Base-by-base conservation (phyloP, 2,329 filamentous ascomycete genomes). In the Pseudogymnoascus sp. region DNA sequence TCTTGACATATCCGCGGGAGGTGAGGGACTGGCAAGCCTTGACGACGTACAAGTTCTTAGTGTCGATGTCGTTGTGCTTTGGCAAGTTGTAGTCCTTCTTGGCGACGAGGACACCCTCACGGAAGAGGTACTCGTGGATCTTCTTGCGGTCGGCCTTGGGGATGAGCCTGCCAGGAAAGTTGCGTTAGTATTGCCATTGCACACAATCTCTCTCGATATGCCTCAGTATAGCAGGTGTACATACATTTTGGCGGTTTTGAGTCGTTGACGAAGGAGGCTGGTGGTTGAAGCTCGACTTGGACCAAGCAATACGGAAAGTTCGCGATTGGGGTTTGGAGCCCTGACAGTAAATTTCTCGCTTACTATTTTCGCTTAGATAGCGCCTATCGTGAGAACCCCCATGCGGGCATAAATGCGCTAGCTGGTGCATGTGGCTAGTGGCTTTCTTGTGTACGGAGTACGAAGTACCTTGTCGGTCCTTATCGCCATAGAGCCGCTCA, bases 81-180 rank as follows among this genome's bases (percentile, higher is more conserved):
- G 91, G 89, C 75, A 93, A 90, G 86, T 96, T 96, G 88, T 88
- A 97, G 86, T 99, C 91, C 88, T 99, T 97, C 86, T 96, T 93
- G 74, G 95, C 95, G 80, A 97, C 93, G 84, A 97, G 91, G 71
- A 92, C 89, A 76, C 86, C 86, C 84, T 88, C 90, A 76, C 89
- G 88, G 89, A 96, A 96, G 87, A 99, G 91, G 89, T 93, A 96
- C 89, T 88, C 93, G 88, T 99, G 95, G 84, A 99, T 97, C 89
- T 92, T 91, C 91, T 99, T 99, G 85, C 96, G 93, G 85, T 99
- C 95, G 81, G 91, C 90, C 89, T 97, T 97, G 80, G 95, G 95
- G 81, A 99, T 99, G 86, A 99, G 89, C 95, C 89, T 93, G 84
- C 79, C 16, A 38, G 33, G 25, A 60, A 60, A 60, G n/a, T 60